Base-by-base conservation (phyloP, 2,329 filamentous ascomycete genomes). In the Phaeoacremonium minimum region DNA sequence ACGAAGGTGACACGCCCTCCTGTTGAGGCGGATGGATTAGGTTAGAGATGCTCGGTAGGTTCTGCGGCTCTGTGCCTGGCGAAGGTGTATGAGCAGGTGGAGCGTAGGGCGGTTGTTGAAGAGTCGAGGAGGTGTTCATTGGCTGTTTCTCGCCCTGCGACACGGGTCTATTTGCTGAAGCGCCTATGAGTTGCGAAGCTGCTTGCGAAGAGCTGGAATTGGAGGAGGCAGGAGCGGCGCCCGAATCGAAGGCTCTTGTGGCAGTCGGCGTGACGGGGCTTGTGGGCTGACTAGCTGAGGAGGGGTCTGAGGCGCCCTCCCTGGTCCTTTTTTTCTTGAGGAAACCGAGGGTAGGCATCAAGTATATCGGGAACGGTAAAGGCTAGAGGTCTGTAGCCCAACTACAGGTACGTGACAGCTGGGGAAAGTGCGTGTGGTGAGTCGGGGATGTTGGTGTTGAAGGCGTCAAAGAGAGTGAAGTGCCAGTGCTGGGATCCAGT, bases 261-360 rank as follows among this genome's bases (percentile, higher is more conserved):
- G 68, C 68, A 45, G 73, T 72, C 42, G 77, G 73, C 42, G 80
- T 81, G 51, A 80, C 67, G 42, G 78, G 75, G 54, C 78, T 82
- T 47, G 73, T 74, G 49, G 78, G 73, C 60, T 84, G 75, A 57
- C 75, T 84, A 48, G 73, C 73, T 55, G 80, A 73, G 56, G 81
- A 79, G 51, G 75, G 75, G 60, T 87, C 81, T 60, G 78, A 73
- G 59, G 82, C 78, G 58, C 81, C 85, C 72, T 96, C 89, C 80
- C 89, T 94, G 69, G 89, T 95, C 79, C 89, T 84, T 78, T 95
- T 95, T 80, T 95, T 97, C 79, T 96, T 96, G 61, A 97, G 80
- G 61, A 96, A 89, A 66, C 88, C 88, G 73, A 96, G 79, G 65
- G 80, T 87, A 82, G 90, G 93, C 93, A 98, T 97, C 44, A 56